Base-by-base conservation (phyloP, 441 rosid genomes). In the Melastoma candidum region DNA sequence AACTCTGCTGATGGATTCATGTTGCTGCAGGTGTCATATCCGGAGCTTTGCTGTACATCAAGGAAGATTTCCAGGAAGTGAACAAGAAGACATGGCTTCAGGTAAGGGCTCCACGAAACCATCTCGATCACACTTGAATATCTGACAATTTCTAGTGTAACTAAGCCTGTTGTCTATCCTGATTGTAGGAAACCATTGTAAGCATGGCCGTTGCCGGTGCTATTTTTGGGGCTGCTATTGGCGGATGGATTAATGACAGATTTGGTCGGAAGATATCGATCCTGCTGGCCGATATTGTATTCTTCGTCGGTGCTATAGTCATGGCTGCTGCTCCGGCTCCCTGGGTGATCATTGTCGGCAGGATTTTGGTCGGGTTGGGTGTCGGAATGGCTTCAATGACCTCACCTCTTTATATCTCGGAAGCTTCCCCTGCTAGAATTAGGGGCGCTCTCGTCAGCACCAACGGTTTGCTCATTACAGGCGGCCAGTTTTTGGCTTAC, bases 361-460 rank as follows among this genome's bases (percentile, higher is more conserved):
- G 97, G 48, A 54, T 85, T 48, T 68, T 87, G 4, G 90, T 82
- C 1, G 95, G 98, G 2, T 61, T 82, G 10, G 98, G 98, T 9
- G 98, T 92, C 2, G 98, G 98, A 54, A 87, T 85, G 90, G 96
- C 98, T 44, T 92, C 96, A 41, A 82, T 87, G 93, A 83, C 22
- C 96, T 29, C 98, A 0, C 96, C 96, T 13, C 87, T 87, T 22
- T 90, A 90, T 54, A 87, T 90, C 11, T 85, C 98, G 0, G 95
- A 90, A 61, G 76, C 89, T 17, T 85, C 98, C 27, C 96, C 98
- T 2, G 90, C 93, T 1, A 79, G 76, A 63, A 87, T 83, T 32
- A 57, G 95, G 49, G 96, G 98, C 0, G 95, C 93, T 1, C 95
- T 90, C 41, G 96, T 87, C 11, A 81, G 90, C 68, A 83, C 82